These are phyloP conservation scores for Cercospora canescens DNA, from an alignment of 2,329 filamentous ascomycete genomes.

Conservation along the genomic window DNA sequence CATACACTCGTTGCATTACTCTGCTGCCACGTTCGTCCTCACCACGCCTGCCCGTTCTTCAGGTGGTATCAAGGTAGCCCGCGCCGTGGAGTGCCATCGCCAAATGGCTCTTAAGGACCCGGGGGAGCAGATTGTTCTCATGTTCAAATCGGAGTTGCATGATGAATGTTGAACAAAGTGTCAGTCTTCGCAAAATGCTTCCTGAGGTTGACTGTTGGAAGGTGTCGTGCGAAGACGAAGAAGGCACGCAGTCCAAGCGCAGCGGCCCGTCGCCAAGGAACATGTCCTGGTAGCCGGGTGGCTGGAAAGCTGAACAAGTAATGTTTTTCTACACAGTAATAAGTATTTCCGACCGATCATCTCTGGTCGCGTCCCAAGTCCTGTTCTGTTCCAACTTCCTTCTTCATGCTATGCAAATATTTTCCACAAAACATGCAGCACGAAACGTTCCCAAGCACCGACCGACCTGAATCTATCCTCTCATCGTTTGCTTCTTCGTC, in stretches of 20 bases:
- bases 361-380: background rate
- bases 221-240: background rate
- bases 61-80: too few species aligned
- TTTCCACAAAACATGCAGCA: background rate
- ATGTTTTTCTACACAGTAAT: background rate
- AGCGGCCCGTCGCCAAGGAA: background rate
- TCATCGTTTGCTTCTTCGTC: slow-evolving; percentile 60
- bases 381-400: background rate
- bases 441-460: background rate
- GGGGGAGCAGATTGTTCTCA: too few species aligned
- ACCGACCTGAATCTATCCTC: slow-evolving; percentile 11
- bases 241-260: background rate
- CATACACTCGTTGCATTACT: too few species aligned
- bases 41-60: too few species aligned
- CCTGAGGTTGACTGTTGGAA: background rate
- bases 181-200: too few species aligned
- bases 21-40: too few species aligned
- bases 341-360: background rate
- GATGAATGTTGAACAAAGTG: too few species aligned
- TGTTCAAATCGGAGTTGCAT: too few species aligned
- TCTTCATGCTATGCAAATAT: background rate
- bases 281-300: background rate
- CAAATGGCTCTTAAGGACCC: too few species aligned
- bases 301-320: background rate
- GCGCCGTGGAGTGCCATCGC: too few species aligned